phyloP scores from a whole-genome alignment of 2,329 filamentous ascomycete genomes.

The Nothopassalora personata region DNA sequence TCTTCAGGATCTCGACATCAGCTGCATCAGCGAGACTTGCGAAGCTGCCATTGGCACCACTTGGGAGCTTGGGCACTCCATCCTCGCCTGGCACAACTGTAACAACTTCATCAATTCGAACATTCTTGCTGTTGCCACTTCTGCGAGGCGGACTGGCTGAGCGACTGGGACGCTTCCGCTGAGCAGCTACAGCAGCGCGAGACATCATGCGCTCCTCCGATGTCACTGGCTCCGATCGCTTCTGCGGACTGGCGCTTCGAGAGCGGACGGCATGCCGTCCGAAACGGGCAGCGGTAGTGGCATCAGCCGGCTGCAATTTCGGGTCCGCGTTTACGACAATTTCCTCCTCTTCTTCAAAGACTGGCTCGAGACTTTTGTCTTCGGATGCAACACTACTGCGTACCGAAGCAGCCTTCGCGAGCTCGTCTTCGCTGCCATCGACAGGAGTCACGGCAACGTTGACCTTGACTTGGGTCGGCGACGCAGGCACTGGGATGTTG shows the following conservation, averaged over 20 bases:
- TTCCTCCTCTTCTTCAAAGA: constrained; percentile 33
- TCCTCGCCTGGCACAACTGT: constrained; percentile 21
- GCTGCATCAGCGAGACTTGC: constrained; percentile 9
- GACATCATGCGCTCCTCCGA: constrained; percentile 20
- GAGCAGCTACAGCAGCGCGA: constrained; percentile 22
- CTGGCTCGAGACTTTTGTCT: constrained; percentile 26
- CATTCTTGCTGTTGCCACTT: constrained; percentile 15
- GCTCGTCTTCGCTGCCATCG: constrained; percentile 27
- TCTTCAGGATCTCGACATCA: constrained; percentile 1
- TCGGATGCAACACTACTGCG: constrained; percentile 26
- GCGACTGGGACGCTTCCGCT: constrained; percentile 13
- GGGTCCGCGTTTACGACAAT: constrained; percentile 23
- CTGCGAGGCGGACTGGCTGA: constrained; percentile 20
- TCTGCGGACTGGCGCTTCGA: constrained; percentile 24
- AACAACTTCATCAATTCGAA: constrained; percentile 15
- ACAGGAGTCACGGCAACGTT: constrained; percentile 18
- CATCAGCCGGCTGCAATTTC: constrained; percentile 25
- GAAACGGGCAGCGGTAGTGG: constrained; percentile 27
- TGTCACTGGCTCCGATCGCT: constrained; percentile 18
- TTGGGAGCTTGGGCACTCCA: constrained; percentile 19
- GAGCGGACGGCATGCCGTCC: constrained; percentile 17
- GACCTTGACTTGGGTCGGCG: constrained; percentile 3
- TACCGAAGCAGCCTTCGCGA: constrained; percentile 5
- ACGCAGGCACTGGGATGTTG: not conserved
- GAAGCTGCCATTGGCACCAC: constrained; percentile 10